Conservation (phyloP, 176 grass and related monocot species). For the Themeda triandra region DNA sequence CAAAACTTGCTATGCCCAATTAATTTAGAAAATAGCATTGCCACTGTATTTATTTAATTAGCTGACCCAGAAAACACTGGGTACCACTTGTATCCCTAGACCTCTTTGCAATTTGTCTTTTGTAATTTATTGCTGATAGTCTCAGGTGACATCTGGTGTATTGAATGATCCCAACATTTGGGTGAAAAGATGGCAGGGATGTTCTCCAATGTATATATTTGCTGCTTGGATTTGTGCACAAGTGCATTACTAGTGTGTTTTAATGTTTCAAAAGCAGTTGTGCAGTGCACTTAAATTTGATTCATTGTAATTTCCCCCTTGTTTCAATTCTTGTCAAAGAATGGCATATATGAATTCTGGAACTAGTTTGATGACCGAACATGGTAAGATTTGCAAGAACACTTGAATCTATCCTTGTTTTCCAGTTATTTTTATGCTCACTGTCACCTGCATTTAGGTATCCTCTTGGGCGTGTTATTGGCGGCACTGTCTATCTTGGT, state of each 20-base stretch:
- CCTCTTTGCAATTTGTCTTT: neutral
- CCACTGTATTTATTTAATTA: neutral
- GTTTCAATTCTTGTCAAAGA: constrained; percentile 94
- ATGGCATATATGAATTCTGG: constrained; percentile 99
- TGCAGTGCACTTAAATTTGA: neutral
- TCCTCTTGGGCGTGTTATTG: constrained; percentile 97
- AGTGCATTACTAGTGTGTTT: neutral
- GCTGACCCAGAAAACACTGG: neutral
- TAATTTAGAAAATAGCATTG: neutral
- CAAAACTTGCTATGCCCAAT: neutral
- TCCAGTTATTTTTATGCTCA: constrained; percentile 17
- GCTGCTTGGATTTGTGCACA: neutral
- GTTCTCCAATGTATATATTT: too few relatives aligned
- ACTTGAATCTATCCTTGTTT: neutral
- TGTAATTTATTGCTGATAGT: neutral
- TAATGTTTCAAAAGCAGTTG: neutral
- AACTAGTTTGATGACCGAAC: constrained; percentile 99
- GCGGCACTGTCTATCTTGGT: constrained; percentile 91
- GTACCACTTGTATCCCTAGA: neutral
- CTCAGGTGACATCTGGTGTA: neutral
- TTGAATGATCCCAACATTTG: neutral
- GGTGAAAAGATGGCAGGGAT: neutral
- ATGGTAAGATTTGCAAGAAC: too few relatives aligned
- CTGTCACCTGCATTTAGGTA: constrained; percentile 59
- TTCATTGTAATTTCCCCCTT: neutral